Evolutionary conservation across 202 grass and related monocot species (phyloP).

Genomic region (Cymbopogon flexuosus): DNA sequence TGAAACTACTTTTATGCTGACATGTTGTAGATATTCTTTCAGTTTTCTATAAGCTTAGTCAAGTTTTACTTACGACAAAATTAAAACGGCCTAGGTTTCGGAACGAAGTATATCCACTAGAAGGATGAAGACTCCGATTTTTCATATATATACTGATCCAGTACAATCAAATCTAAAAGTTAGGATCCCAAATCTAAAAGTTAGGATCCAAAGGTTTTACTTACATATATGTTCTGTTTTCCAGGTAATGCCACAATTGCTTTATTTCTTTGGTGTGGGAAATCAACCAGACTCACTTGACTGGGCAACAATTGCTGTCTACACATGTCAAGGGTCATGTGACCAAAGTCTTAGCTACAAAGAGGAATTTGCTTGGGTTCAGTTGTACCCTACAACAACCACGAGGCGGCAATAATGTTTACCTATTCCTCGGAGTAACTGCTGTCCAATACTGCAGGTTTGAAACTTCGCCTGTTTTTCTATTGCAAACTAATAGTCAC

Average conservation of each 20-base stretch:
- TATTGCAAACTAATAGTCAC: background rate
- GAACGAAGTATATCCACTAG: background rate
- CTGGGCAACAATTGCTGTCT: conserved; percentile 80
- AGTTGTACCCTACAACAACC: conserved; percentile 60
- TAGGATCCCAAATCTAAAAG: background rate
- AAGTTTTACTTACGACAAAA: background rate
- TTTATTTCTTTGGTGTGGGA: conserved; percentile 76
- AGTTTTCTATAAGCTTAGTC: background rate
- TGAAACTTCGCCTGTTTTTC: conserved; percentile 17
- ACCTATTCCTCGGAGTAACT: background rate
- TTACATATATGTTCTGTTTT: conserved; percentile 34
- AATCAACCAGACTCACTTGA: conserved; percentile 80
- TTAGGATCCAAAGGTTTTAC: background rate
- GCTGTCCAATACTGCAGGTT: conserved; percentile 27
- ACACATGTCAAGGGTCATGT: conserved; percentile 74
- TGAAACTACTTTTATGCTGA: background rate
- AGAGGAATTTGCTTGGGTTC: conserved; percentile 92
- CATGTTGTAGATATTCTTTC: background rate
- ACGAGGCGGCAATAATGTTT: conserved; percentile 18
- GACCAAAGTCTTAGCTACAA: conserved; percentile 64
- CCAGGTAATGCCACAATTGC: conserved; percentile 93
- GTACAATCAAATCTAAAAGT: background rate
- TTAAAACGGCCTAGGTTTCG: background rate
- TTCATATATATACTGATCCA: background rate
- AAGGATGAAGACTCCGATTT: background rate